Conservation (phyloP, 139 green algal genomes). For the Bryopsis sp. region DNA sequence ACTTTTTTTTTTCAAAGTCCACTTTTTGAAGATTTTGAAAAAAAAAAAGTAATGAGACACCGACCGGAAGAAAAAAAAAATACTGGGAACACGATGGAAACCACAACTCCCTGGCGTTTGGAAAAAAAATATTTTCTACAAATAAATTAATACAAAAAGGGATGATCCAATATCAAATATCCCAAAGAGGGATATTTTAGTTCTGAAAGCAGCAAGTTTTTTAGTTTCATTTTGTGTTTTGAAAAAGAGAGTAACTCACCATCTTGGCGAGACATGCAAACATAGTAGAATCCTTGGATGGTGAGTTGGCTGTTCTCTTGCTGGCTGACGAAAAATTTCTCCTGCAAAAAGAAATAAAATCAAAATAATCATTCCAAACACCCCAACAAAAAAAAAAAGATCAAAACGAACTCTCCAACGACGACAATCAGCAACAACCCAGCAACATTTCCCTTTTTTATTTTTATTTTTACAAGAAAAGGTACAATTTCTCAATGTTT, state of each 20-base stretch:
- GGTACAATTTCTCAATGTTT: too few relatives aligned
- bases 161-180: background rate
- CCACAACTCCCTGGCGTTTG: background rate
- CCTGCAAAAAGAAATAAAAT: background rate
- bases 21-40: background rate
- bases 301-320: background rate
- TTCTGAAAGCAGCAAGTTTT: too few relatives aligned
- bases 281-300: constrained; percentile 17
- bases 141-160: background rate
- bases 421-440: too few relatives aligned
- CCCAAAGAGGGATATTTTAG: too few relatives aligned
- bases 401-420: too few relatives aligned
- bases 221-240: background rate
- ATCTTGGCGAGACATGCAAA: constrained; percentile 8
- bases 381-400: too few relatives aligned
- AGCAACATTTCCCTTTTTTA: too few relatives aligned
- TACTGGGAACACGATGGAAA: background rate
- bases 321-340: constrained; percentile 7
- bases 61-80: background rate
- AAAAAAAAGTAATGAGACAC: background rate
- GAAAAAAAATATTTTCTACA: background rate
- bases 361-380: too few relatives aligned
- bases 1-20: background rate
- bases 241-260: background rate
- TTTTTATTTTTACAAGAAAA: too few relatives aligned